A percentile compares a stretch with the other conserved stretches of the same genome.
These are phyloP conservation scores for Argentina anserina DNA, from an alignment of 306 rosid genomes.

Conservation along the genomic window DNA sequence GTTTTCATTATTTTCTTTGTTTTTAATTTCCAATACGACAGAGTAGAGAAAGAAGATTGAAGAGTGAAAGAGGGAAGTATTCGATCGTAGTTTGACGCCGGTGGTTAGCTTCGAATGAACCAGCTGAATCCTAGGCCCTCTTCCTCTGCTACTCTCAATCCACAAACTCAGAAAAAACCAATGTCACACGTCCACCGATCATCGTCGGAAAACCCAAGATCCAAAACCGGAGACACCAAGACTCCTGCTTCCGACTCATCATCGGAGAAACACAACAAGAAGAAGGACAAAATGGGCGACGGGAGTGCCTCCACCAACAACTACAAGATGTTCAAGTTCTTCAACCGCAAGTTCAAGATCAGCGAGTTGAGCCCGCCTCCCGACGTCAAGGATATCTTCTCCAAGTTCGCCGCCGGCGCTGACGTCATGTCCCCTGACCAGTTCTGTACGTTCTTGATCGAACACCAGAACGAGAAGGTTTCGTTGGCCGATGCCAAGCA, in stretches of 20 bases:
- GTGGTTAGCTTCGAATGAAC: background rate
- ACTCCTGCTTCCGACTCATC: background rate
- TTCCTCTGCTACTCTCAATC: background rate
- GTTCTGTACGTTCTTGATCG: slow-evolving; percentile 43
- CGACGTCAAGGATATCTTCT: slow-evolving; percentile 53
- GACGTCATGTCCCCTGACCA: slow-evolving; percentile 49
- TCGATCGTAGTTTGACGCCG: background rate
- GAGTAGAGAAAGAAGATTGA: background rate
- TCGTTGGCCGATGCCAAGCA: slow-evolving; percentile 33
- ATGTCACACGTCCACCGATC: background rate
- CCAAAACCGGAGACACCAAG: background rate
- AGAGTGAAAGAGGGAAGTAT: background rate
- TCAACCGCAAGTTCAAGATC: slow-evolving; percentile 64
- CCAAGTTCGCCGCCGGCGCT: slow-evolving; percentile 34
- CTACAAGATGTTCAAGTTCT: slow-evolving; percentile 62
- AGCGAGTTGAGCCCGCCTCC: slow-evolving; percentile 52
- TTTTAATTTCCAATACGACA: background rate
- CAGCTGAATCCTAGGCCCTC: slow-evolving; percentile 8
- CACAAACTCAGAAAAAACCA: background rate
- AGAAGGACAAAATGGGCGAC: slow-evolving; percentile 5
- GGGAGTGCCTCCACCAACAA: slow-evolving; percentile 30
- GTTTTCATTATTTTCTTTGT: background rate
- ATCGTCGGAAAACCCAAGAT: background rate
- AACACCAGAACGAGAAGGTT: slow-evolving; percentile 45
- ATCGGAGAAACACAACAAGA: background rate